Base-by-base conservation (phyloP, 805 yeast genomes). In the Starmerella asiatica region DNA sequence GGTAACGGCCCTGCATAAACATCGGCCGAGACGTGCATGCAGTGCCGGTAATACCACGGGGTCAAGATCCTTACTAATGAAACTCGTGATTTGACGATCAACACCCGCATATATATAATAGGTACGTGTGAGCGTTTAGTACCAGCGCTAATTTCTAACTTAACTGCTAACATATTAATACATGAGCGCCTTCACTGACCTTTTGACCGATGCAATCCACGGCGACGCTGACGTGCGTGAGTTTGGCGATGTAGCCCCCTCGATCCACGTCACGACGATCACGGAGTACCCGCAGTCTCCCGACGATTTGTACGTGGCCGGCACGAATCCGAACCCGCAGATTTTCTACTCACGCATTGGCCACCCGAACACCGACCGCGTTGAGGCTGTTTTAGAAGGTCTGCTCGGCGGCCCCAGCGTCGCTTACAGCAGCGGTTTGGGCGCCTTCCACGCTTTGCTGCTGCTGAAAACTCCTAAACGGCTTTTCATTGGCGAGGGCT, bases 231-330 rank as follows among this genome's bases (percentile, higher is more conserved):
- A 58, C 4, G 35, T 58, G 16, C 55, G 61, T 3, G 50, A 35
- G 14, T 35, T 53, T 27, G 31, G 47, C 26, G 69, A 63, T 43
- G 61, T 59, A 9, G 75, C 77, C 1, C 76, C 88, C 5, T 93
- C 96, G 19, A 76, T 86, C 43, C 81, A 80, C 46, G 77, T 82
- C 3, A 59, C 91, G 2, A 79, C 95, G 1, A 86, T 94, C 1
- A 85, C 64, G 58, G 67, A 72, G 39, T 86, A 85, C 58, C 59
- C 70, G 23, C 56, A 65, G 3, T 70, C 80, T 45, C 84, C 86
- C 1, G 63, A 56, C 0, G 62, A 74, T 19, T 63, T 81, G 33
- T 53, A 62, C 12, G 67, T 75, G 6, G 59, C 56, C 3, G 57
- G 58, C 29, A 51, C 51, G 42, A 21, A 36, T 14, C 51, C 58